A percentile compares a stretch with the other conserved stretches of the same genome.
phyloP scores from a whole-genome alignment of 495 filamentous ascomycete genomes.

The Aeminium ludgeri region DNA sequence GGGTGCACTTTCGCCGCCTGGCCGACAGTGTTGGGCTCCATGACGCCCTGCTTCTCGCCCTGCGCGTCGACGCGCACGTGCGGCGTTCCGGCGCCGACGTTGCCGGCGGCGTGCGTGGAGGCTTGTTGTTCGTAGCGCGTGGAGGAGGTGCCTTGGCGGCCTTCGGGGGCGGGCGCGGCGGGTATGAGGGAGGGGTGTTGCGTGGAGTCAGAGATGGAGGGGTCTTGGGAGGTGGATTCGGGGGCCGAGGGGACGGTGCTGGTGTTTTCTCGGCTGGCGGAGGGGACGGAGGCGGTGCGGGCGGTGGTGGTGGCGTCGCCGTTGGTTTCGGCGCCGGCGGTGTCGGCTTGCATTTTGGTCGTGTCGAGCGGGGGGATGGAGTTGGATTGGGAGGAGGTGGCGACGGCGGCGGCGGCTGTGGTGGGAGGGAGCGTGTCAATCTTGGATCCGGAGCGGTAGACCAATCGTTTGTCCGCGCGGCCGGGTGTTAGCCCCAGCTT shows the following conservation, averaged over 20 bases:
- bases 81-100: conserved; percentile 23
- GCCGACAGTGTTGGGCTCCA: conserved; percentile 26
- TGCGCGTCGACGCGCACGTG: conserved; percentile 17
- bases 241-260: not conserved
- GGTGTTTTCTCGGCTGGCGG: conserved; percentile 3
- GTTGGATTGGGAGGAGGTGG: not conserved
- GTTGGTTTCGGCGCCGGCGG: conserved; percentile 1
- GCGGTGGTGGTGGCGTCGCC: not conserved
- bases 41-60: conserved; percentile 23
- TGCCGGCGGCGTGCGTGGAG: conserved; percentile 24
- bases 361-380: not conserved
- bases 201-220: too few relatives aligned
- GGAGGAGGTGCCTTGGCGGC: conserved; percentile 20
- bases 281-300: conserved; percentile 4
- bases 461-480: not conserved
- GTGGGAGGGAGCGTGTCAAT: too few relatives aligned
- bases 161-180: conserved; percentile 5
- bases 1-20: conserved; percentile 26
- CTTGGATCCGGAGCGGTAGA: too few relatives aligned
- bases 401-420: too few relatives aligned
- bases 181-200: too few relatives aligned
- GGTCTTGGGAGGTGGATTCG: too few relatives aligned
- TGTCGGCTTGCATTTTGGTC: not conserved
- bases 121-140: conserved; percentile 21
- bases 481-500: conserved; percentile 10